Evolutionary conservation across 2,329 filamentous ascomycete genomes (phyloP).

Genomic region (Elsinoe ampelina): DNA sequence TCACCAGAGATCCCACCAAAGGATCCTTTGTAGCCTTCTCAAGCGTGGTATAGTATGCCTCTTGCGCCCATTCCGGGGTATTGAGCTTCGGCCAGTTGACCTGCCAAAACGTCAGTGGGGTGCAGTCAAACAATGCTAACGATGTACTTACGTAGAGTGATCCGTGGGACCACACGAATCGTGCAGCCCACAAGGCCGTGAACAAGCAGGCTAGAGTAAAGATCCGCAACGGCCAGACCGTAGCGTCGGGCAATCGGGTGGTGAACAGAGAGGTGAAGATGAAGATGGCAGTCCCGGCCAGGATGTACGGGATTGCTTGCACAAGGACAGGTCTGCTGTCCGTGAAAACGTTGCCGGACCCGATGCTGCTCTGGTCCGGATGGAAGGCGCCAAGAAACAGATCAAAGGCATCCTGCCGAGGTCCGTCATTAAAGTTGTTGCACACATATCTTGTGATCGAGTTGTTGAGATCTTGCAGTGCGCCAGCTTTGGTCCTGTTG

Average conservation of each 20-base stretch:
- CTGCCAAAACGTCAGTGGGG: slow-evolving; percentile 39
- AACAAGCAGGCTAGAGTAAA: slow-evolving; percentile 71
- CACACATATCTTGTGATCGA: slow-evolving; percentile 79
- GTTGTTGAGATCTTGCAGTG: slow-evolving; percentile 77
- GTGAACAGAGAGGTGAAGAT: slow-evolving; percentile 67
- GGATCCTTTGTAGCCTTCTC: slow-evolving; percentile 72
- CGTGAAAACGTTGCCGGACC: slow-evolving; percentile 65
- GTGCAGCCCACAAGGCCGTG: slow-evolving; percentile 59
- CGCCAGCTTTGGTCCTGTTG: slow-evolving; percentile 73
- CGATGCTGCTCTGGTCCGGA: slow-evolving; percentile 61
- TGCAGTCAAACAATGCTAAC: not conserved
- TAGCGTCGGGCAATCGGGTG: slow-evolving; percentile 58
- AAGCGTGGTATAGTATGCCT: slow-evolving; percentile 83
- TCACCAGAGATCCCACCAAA: slow-evolving; percentile 65
- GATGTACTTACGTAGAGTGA: slow-evolving; percentile 79
- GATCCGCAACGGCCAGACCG: slow-evolving; percentile 70
- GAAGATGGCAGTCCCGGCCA: slow-evolving; percentile 79
- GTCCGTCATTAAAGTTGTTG: slow-evolving; percentile 93
- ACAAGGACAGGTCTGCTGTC: slow-evolving; percentile 80
- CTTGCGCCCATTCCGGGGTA: slow-evolving; percentile 72
- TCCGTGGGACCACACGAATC: slow-evolving; percentile 74
- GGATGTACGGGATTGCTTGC: slow-evolving; percentile 85
- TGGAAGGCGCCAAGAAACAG: slow-evolving; percentile 83
- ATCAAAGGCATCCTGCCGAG: slow-evolving; percentile 90
- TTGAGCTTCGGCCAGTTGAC: slow-evolving; percentile 98